Evolutionary conservation across 441 rosid genomes (phyloP).

Genomic region (Populus hybrid): DNA sequence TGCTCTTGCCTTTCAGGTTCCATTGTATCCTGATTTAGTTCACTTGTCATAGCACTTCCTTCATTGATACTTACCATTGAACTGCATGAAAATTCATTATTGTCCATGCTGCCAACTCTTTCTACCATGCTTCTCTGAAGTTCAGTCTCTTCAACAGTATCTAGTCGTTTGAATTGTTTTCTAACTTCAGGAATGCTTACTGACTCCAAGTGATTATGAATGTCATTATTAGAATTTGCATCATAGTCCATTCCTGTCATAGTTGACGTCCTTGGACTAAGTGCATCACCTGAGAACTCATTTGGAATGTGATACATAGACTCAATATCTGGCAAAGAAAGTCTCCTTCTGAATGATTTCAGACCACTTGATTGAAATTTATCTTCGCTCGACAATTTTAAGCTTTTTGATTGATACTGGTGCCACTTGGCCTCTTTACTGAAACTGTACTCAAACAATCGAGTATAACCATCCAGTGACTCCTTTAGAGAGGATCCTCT

Average conservation of each 20-base stretch:
- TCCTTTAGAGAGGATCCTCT: slow-evolving; percentile 51
- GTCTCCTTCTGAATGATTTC: slow-evolving; percentile 60
- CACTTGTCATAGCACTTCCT: slow-evolving; percentile 13
- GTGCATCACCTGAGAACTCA: slow-evolving; percentile 36
- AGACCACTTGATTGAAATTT: slow-evolving; percentile 31
- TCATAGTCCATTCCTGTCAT: slow-evolving; percentile 12
- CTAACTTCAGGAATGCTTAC: slow-evolving; percentile 18
- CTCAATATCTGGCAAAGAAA: slow-evolving; percentile 74
- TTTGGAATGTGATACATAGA: slow-evolving; percentile 48
- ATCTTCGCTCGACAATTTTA: slow-evolving; percentile 53
- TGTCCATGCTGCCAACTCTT: slow-evolving; percentile 7
- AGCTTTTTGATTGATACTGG: slow-evolving; percentile 49
- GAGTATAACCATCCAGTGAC: slow-evolving; percentile 55
- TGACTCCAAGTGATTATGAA: slow-evolving; percentile 10
- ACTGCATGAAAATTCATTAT: slow-evolving; percentile 12
- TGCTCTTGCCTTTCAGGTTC: slow-evolving; percentile 19
- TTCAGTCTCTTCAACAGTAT: slow-evolving; percentile 25
- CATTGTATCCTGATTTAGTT: slow-evolving; percentile 18
- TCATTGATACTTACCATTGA: slow-evolving; percentile 11
- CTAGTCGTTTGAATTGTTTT: slow-evolving; percentile 16
- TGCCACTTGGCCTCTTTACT: slow-evolving; percentile 36
- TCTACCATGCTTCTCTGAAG: slow-evolving; percentile 10
- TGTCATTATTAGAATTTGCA: slow-evolving; percentile 4
- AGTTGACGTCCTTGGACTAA: slow-evolving; percentile 23
- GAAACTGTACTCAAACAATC: slow-evolving; percentile 41